phyloP scores from a whole-genome alignment of 129 eudicot species.

The Flaveria brownii region DNA sequence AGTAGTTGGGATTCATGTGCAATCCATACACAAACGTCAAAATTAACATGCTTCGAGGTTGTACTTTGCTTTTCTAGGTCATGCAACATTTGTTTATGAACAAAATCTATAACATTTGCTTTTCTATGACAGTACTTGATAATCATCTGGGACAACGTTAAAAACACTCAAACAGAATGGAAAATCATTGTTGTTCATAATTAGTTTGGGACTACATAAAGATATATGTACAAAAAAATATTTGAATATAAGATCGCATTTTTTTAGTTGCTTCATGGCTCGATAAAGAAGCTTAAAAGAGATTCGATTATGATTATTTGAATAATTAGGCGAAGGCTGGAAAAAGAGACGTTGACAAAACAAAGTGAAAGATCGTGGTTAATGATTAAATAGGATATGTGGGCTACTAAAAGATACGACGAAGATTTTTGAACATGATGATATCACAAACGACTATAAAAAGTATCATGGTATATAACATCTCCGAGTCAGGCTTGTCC shows the following conservation, averaged over 20 bases:
- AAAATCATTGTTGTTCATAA: constrained; percentile 27
- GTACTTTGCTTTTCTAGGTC: constrained; percentile 39
- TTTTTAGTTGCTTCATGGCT: constrained; percentile 19
- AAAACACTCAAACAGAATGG: constrained; percentile 4
- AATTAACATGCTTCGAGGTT: constrained; percentile 31
- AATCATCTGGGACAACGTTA: constrained; percentile 18
- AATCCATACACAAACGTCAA: constrained; percentile 24
- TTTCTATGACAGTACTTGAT: constrained; percentile 26
- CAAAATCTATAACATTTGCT: constrained; percentile 19
- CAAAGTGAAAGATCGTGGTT: constrained; percentile 14
- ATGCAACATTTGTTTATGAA: constrained; percentile 28
- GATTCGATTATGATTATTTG: background rate
- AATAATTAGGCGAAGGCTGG: constrained; percentile 26
- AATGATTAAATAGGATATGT: constrained; percentile 18
- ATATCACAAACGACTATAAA: background rate
- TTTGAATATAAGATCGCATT: background rate
- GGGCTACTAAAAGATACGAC: constrained; percentile 19
- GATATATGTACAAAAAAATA: constrained; percentile 1
- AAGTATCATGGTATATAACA: background rate
- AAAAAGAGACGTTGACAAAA: constrained; percentile 26
- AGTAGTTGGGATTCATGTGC: constrained; percentile 39
- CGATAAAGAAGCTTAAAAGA: constrained; percentile 19
- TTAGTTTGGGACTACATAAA: constrained; percentile 34
- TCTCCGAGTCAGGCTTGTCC: constrained; percentile 10
- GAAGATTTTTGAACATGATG: background rate